phyloP scores from a whole-genome alignment of 768 basidiomycete species.

The Tricholoma flavovirens region DNA sequence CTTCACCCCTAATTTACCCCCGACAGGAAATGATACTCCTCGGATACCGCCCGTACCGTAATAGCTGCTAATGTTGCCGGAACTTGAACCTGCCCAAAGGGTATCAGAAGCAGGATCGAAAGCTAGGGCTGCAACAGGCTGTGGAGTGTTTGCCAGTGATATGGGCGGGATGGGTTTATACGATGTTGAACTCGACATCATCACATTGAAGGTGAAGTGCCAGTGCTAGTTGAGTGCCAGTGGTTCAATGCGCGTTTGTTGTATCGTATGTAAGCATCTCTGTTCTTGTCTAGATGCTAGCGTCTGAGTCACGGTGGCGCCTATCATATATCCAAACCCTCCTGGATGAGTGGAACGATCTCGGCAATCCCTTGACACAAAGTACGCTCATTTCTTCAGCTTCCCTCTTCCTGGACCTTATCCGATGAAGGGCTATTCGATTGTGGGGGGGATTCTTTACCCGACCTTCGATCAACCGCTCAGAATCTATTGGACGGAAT shows the following conservation, averaged over 20 bases:
- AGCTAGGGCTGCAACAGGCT: slow-evolving; percentile 67
- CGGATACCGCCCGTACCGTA: slow-evolving; percentile 58
- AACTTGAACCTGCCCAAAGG: slow-evolving; percentile 77
- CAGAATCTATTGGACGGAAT: slow-evolving; percentile 5
- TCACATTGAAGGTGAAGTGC: too few relatives aligned
- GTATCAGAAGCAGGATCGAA: slow-evolving; percentile 92
- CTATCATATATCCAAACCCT: not conserved
- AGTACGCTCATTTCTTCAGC: not conserved
- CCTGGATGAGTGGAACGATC: not conserved
- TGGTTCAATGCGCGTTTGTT: too few relatives aligned
- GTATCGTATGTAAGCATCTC: not conserved
- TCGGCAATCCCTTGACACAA: not conserved
- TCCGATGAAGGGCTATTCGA: not conserved
- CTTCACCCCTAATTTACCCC: slow-evolving; percentile 61
- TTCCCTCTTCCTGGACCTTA: not conserved
- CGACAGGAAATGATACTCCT: slow-evolving; percentile 71
- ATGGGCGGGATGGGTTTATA: slow-evolving; percentile 31
- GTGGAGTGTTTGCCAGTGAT: slow-evolving; percentile 29
- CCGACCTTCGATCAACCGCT: slow-evolving; percentile 7
- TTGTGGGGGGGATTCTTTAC: not conserved
- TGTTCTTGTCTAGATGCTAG: not conserved
- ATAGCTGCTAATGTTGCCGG: slow-evolving; percentile 65
- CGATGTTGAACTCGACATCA: not conserved
- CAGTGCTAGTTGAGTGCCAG: too few relatives aligned
- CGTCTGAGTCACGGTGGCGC: too few relatives aligned